These are phyloP conservation scores for Davidsoniella neocaledoniae DNA, from an alignment of 2,329 filamentous ascomycete species.

Conservation along the genomic window DNA sequence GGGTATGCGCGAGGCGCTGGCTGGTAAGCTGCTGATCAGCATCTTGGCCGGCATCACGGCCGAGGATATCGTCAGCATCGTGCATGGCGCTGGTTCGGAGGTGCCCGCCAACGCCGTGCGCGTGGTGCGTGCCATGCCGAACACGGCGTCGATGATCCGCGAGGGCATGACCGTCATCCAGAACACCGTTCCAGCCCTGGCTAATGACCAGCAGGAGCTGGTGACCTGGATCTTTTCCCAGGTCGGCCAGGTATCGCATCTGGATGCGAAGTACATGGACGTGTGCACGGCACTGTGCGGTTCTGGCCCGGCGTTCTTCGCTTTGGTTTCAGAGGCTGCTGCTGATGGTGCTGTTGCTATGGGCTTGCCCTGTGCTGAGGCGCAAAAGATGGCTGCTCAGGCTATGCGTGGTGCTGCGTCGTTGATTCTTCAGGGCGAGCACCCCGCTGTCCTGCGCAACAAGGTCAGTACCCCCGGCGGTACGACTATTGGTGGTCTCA, in stretches of 20 bases:
- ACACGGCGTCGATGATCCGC: slow-evolving; percentile 62
- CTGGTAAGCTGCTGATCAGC: slow-evolving; percentile 65
- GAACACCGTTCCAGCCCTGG: slow-evolving; percentile 40
- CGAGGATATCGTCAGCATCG: slow-evolving; percentile 45
- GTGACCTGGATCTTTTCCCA: slow-evolving; percentile 63
- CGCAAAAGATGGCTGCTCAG: slow-evolving; percentile 62
- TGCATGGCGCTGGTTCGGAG: slow-evolving; percentile 33
- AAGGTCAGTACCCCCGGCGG: slow-evolving; percentile 65
- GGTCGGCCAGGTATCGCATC: slow-evolving; percentile 52
- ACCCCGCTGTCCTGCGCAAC: slow-evolving; percentile 57
- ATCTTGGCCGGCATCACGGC: slow-evolving; percentile 65
- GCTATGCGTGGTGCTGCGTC: slow-evolving; percentile 58
- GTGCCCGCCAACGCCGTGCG: slow-evolving; percentile 33
- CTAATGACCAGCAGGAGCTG: slow-evolving; percentile 34
- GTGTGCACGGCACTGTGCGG: slow-evolving; percentile 58
- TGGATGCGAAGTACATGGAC: slow-evolving; percentile 54
- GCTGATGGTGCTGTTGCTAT: slow-evolving; percentile 66
- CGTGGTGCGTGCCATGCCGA: slow-evolving; percentile 69
- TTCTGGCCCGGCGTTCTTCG: slow-evolving; percentile 60
- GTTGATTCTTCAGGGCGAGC: slow-evolving; percentile 52
- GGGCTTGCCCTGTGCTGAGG: slow-evolving; percentile 56
- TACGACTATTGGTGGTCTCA: slow-evolving; percentile 57
- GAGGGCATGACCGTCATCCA: slow-evolving; percentile 74
- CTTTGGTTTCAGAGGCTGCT: slow-evolving; percentile 57
- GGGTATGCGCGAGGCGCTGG: slow-evolving; percentile 55